Base-by-base conservation (phyloP, 1,284 basidiomycete species). In the Chalciporus sp. region DNA sequence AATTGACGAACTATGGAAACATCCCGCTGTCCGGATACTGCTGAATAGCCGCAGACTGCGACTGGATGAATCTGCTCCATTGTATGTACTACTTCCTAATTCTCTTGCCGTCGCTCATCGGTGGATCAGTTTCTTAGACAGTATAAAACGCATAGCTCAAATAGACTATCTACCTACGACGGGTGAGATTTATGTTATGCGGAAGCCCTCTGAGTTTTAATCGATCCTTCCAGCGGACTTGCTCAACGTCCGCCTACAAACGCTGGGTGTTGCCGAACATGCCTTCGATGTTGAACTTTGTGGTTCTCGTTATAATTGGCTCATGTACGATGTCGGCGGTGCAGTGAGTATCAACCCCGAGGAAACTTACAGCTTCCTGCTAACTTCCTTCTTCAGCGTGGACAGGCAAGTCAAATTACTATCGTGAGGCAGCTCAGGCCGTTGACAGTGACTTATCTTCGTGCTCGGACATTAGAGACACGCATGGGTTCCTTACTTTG, bases 401-500 rank as follows among this genome's bases (percentile, higher is more conserved):
- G 81, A 26, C 81, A 83, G 76, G 81, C 73, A 63, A 72, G 74
- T 60, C 55, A 43, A 29, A 41, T 27, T 41, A 45, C 19, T 43
- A 33, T 57, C 47, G n/a, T 53, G 23, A 42, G 42, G 37, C 43
- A 51, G 52, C 46, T 39, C 50, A 47, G 49, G 23, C 55, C 71
- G 64, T 67, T 57, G 69, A 74, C 53, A 26, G 47, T 42, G 48
- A 52, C 62, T 62, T 46, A 58, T 51, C 33, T 57, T 57, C 49
- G 23, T 52, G 54, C 48, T 58, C 49, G 53, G 37, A 58, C 58
- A 52, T 40, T 66, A 92, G 86, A 74, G 90, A 62, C 86, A 85
- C 61, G 84, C 84, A 16, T 92, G 89, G 89, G 82, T 86, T 45
- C 87, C 90, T 35, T 92, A 84, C 69, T 92, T 92, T 62, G 89